Evolutionary conservation across 495 filamentous ascomycete genomes (phyloP), one percentile per base, ranked within the genome.

Genomic region (Friedmanniomyces simplex): DNA sequence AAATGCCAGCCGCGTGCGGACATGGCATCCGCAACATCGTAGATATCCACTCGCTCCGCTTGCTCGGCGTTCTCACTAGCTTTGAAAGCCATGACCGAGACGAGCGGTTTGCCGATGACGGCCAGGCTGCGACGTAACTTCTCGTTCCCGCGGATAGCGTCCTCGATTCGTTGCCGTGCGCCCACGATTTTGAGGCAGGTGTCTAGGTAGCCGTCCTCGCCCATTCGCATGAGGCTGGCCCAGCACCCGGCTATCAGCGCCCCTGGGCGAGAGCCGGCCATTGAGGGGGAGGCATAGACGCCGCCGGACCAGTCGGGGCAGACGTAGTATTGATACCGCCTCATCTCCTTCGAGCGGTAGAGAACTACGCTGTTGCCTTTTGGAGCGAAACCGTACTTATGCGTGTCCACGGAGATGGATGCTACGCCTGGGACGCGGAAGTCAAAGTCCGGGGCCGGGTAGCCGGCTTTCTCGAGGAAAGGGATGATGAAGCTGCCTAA

Each of bases 311-410:
- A 99, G 69, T 91, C 85, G 5, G 94, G 85, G 36, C 86, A 89
- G 69, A 99, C 82, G 71, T 95, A 97, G 76, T 99, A 99, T 68
- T 96, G 93, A 68, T 96, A 86, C 36, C 78, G 77, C 58, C 93
- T 83, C 48, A 95, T 81, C 43, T 79, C 71, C 41, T 82, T 75
- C 54, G 79, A 87, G 65, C 94, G 88, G 76, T 97, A 97, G 53
- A 99, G 80, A 18, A 96, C 72, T 10, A 89, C 91, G 26, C 83
- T 88, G 76, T 93, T 97, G 54, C 93, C 93, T 72, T 97, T 97
- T 22, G 93, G 93, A 0, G 93, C 94, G 71, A 99, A 99, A 24
- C 93, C 93, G 69, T 99, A 98, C 71, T 98, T 98, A 75, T 98
- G 93, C 28, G 93, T 99, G 68, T 99, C 93, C 67, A 91, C 95